Conservation (phyloP, 495 filamentous ascomycete species). For the Neurospora sp. region DNA sequence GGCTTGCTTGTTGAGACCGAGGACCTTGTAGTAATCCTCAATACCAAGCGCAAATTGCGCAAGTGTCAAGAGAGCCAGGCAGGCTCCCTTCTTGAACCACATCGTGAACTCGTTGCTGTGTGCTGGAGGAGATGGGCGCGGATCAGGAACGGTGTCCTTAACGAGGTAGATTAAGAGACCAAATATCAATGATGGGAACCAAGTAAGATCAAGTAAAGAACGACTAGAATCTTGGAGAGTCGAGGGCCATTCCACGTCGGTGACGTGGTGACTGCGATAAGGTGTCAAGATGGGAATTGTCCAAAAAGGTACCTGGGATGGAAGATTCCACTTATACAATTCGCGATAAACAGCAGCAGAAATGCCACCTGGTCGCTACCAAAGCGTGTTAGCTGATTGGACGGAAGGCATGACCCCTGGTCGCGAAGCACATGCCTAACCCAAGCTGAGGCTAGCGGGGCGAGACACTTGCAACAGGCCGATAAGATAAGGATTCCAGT, state of each 20-base stretch:
- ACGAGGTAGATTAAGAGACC: neutral
- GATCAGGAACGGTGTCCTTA: neutral
- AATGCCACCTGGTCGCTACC: conserved; percentile 1
- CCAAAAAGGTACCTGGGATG: neutral
- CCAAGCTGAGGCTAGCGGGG: neutral
- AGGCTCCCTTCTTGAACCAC: conserved; percentile 29
- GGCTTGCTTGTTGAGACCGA: conserved; percentile 71
- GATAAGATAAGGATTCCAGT: conserved; percentile 24
- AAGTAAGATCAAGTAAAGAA: neutral
- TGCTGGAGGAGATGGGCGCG: neutral
- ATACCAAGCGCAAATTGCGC: conserved; percentile 35
- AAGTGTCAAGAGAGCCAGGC: conserved; percentile 35
- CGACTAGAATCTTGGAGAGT: neutral
- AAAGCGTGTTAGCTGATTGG: neutral
- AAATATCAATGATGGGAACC: neutral
- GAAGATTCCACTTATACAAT: conserved; percentile 10
- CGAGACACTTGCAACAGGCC: neutral
- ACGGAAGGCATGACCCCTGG: neutral
- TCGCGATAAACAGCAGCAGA: conserved; percentile 8
- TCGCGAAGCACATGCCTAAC: neutral
- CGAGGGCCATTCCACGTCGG: neutral
- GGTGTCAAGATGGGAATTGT: neutral
- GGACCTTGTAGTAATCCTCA: conserved; percentile 87
- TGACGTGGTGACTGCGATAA: neutral
- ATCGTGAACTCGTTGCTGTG: conserved; percentile 15